These are phyloP conservation scores for Trichoderma endophyticum DNA, from an alignment of 2,329 filamentous ascomycete species.

Conservation along the genomic window DNA sequence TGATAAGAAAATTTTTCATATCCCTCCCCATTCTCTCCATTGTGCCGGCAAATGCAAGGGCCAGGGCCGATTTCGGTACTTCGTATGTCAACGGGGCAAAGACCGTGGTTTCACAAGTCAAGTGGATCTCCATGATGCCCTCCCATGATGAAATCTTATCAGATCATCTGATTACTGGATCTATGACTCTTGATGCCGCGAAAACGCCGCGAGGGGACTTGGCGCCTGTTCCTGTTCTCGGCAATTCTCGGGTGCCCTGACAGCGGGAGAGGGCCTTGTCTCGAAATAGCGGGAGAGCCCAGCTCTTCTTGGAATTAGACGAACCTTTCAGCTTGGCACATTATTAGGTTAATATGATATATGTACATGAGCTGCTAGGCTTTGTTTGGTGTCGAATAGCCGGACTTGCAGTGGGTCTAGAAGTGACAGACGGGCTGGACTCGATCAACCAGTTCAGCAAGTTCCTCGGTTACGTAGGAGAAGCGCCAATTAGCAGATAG, in stretches of 20 bases:
- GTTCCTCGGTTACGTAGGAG: not conserved
- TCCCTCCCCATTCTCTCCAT: not conserved
- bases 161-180: slow-evolving; percentile 45
- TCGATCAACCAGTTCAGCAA: not conserved
- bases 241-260: slow-evolving; percentile 8
- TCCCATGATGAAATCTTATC: slow-evolving; percentile 37
- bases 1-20: slow-evolving; percentile 10
- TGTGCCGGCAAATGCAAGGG: not conserved
- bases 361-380: not conserved
- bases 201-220: not conserved
- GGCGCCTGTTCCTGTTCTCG: not conserved
- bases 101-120: not conserved
- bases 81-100: not conserved
- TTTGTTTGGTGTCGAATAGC: not conserved
- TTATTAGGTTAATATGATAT: not conserved
- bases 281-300: not conserved
- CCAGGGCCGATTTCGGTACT: slow-evolving; percentile 3
- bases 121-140: not conserved
- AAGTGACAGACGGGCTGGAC: not conserved
- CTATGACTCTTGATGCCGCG: slow-evolving; percentile 11
- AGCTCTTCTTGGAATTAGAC: not conserved
- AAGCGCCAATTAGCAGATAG: not conserved
- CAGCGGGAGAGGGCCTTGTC: not conserved
- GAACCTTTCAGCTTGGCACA: not conserved
- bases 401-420: not conserved